Conservation (phyloP, 1,284 basidiomycete genomes). For the Papiliotrema nemorosa region DNA sequence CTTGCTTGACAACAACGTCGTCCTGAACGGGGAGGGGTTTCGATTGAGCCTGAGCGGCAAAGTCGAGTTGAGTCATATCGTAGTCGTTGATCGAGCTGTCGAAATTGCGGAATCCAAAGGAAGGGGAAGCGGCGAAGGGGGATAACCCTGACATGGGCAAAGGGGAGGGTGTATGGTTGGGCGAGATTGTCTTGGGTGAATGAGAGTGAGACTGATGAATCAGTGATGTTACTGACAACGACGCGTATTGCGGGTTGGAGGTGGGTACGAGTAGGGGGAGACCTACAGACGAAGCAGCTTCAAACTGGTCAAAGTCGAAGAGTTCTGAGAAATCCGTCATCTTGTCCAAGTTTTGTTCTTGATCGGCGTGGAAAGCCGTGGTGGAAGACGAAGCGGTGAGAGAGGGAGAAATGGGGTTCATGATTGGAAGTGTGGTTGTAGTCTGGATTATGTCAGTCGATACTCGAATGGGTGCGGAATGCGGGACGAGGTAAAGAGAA, state of each 20-base stretch:
- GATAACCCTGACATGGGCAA: constrained; percentile 11
- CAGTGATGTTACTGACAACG: constrained; percentile 3
- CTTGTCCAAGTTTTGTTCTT: constrained; percentile 21
- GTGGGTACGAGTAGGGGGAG: background rate
- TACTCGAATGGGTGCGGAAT: too few relatives aligned
- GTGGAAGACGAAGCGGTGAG: constrained; percentile 20
- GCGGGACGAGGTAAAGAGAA: background rate
- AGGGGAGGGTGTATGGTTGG: constrained; percentile 44
- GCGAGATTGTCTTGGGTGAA: constrained; percentile 39
- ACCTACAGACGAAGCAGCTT: constrained; percentile 31
- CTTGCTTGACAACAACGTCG: constrained; percentile 34
- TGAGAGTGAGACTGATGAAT: constrained; percentile 24
- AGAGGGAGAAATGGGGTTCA: constrained; percentile 21
- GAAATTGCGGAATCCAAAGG: constrained; percentile 8
- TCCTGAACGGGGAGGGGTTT: background rate
- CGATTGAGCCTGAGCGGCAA: constrained; percentile 6
- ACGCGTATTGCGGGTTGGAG: background rate
- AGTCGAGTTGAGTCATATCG: constrained; percentile 21
- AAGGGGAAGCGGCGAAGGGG: constrained; percentile 16
- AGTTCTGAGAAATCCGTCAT: constrained; percentile 38
- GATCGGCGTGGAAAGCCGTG: constrained; percentile 8
- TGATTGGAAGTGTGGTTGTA: constrained; percentile 1
- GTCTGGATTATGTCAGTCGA: too few relatives aligned
- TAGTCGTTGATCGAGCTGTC: constrained; percentile 15
- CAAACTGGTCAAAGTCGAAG: constrained; percentile 42